Conservation (phyloP, 2,329 filamentous ascomycete genomes). For the Coleophoma crateriformis region DNA sequence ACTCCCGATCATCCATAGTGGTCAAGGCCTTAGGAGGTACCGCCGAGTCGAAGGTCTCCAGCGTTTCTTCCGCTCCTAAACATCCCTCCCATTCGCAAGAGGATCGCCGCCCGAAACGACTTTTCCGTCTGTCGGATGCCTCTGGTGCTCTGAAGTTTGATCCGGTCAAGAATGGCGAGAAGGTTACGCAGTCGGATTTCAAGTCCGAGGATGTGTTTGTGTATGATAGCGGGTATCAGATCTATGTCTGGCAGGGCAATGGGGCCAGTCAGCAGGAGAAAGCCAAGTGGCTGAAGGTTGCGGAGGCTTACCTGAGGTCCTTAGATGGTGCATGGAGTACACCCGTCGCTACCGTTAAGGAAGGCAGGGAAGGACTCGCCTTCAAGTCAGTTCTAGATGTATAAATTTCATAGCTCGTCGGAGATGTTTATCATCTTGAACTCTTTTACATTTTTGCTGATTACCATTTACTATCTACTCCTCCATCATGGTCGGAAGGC, state of each 20-base stretch:
- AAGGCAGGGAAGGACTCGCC: slow-evolving; percentile 48
- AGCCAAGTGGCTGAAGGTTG: slow-evolving; percentile 53
- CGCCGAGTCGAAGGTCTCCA: slow-evolving; percentile 33
- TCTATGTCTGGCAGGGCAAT: slow-evolving; percentile 64
- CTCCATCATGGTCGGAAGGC: too few species aligned
- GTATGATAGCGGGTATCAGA: slow-evolving; percentile 48
- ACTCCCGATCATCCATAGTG: slow-evolving; percentile 47
- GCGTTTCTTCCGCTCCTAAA: slow-evolving; percentile 37
- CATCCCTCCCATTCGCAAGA: slow-evolving; percentile 17
- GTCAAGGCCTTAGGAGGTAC: slow-evolving; percentile 50
- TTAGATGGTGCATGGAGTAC: slow-evolving; percentile 35
- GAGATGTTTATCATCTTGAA: too few species aligned
- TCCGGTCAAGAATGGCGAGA: slow-evolving; percentile 48
- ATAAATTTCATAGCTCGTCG: background rate
- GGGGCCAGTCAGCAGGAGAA: slow-evolving; percentile 53
- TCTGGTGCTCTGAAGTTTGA: slow-evolving; percentile 51
- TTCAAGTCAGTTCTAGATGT: slow-evolving; percentile 28
- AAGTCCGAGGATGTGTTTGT: slow-evolving; percentile 58
- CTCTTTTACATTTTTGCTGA: too few species aligned
- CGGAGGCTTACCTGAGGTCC: slow-evolving; percentile 47
- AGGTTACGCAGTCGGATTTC: slow-evolving; percentile 41
- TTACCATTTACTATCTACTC: too few species aligned
- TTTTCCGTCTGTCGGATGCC: slow-evolving; percentile 60
- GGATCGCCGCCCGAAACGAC: slow-evolving; percentile 25
- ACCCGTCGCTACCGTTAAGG: slow-evolving; percentile 50